Evolutionary conservation across 2,329 filamentous ascomycete species (phyloP).

Genomic region (Botrytis elliptica): DNA sequence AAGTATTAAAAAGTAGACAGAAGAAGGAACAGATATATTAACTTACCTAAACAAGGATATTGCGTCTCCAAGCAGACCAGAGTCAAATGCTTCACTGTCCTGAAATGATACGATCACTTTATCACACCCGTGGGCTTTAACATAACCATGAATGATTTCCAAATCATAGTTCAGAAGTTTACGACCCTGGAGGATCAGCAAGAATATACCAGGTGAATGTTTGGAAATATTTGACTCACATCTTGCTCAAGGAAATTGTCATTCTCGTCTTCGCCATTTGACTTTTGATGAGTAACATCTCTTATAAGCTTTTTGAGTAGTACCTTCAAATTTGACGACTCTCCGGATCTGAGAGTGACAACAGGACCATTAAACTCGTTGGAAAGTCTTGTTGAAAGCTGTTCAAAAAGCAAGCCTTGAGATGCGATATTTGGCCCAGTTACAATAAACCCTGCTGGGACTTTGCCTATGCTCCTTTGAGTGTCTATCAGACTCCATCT

Average conservation of each 20-base stretch:
- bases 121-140: slow-evolving; percentile 51
- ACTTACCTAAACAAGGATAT: slow-evolving; percentile 66
- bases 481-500: slow-evolving; percentile 13
- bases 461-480: slow-evolving; percentile 26
- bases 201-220: background rate
- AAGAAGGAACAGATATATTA: background rate
- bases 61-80: slow-evolving; percentile 67
- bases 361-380: slow-evolving; percentile 53
- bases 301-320: slow-evolving; percentile 71
- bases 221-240: slow-evolving; percentile 41
- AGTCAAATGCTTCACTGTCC: slow-evolving; percentile 81
- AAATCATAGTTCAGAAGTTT: slow-evolving; percentile 77
- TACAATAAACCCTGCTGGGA: slow-evolving; percentile 69
- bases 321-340: slow-evolving; percentile 72
- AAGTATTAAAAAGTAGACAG: slow-evolving; percentile 6
- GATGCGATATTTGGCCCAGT: slow-evolving; percentile 77
- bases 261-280: slow-evolving; percentile 52
- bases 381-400: slow-evolving; percentile 60
- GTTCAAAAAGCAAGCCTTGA: slow-evolving; percentile 70
- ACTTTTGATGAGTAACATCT: slow-evolving; percentile 54
- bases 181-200: slow-evolving; percentile 48
- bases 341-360: slow-evolving; percentile 65
- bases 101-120: slow-evolving; percentile 72
- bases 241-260: slow-evolving; percentile 48
- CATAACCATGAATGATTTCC: slow-evolving; percentile 63